A percentile compares a stretch with the other conserved stretches of the same genome.
phyloP scores from a whole-genome alignment of 1,139 yeast species.

The Meyerozyma sp. region DNA sequence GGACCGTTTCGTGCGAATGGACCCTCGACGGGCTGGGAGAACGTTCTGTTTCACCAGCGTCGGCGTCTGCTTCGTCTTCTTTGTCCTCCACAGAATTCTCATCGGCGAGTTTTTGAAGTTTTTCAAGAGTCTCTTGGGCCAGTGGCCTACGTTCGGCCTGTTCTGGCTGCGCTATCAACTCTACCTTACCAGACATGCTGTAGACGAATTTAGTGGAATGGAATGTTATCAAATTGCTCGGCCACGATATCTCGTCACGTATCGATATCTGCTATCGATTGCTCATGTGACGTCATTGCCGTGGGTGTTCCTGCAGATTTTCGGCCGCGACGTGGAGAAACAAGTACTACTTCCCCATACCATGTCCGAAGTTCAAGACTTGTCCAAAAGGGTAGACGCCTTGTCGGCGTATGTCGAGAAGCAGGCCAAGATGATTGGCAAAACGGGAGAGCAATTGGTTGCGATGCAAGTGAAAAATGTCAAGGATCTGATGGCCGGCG shows the following conservation, averaged over 20 bases:
- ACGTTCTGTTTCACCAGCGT: background rate
- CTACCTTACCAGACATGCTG: constrained; percentile 8
- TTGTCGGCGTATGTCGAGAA: constrained; percentile 46
- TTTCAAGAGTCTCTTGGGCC: constrained; percentile 10
- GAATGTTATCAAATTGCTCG: background rate
- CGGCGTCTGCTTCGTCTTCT: background rate
- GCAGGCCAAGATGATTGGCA: constrained; percentile 36
- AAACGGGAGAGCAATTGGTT: constrained; percentile 75
- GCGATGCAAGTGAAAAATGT: constrained; percentile 57
- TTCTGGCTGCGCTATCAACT: constrained; percentile 15
- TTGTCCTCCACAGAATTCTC: constrained; percentile 7
- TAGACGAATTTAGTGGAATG: background rate
- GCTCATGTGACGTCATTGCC: background rate
- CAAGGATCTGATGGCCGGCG: constrained; percentile 30
- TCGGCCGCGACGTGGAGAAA: background rate
- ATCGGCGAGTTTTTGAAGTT: constrained; percentile 11
- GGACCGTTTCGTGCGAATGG: constrained; percentile 3
- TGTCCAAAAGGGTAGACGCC: constrained; percentile 41
- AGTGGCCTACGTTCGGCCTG: constrained; percentile 3
- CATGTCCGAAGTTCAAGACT: constrained; percentile 17
- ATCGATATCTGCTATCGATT: background rate
- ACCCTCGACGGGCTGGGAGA: background rate
- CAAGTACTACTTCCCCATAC: background rate
- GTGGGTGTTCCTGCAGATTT: background rate
- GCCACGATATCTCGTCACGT: background rate